A percentile compares a stretch with the other conserved stretches of the same genome.
These are phyloP conservation scores for Chaetothyriales sp. DNA, from an alignment of 2,329 filamentous ascomycete genomes.

Conservation along the genomic window DNA sequence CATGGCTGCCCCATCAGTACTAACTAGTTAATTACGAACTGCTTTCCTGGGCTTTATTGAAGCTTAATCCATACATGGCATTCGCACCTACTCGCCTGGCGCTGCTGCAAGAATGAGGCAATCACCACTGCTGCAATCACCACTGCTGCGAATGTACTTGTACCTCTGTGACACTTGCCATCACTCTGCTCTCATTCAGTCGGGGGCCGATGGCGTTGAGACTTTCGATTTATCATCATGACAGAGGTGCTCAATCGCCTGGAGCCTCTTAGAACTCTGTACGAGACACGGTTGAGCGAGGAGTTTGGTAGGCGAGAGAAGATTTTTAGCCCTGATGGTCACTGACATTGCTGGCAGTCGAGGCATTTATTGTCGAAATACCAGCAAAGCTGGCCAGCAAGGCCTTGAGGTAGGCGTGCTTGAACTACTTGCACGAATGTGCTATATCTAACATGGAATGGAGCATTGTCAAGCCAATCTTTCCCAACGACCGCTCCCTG, in stretches of 20 bases:
- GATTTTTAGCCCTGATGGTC: slow-evolving; percentile 3
- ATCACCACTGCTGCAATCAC: not conserved
- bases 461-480: slow-evolving; percentile 22
- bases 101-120: not conserved
- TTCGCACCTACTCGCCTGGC: not conserved
- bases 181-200: not conserved
- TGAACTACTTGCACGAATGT: not conserved
- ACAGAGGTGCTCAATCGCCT: slow-evolving; percentile 16
- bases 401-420: slow-evolving; percentile 27
- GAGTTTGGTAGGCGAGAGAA: slow-evolving; percentile 25
- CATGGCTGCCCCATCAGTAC: not conserved
- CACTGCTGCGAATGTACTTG: not conserved
- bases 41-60: not conserved
- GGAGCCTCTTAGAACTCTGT: slow-evolving; percentile 29
- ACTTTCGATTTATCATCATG: slow-evolving; percentile 5
- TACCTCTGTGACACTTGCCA: not conserved
- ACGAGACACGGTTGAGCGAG: slow-evolving; percentile 28
- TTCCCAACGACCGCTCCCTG: slow-evolving; percentile 27
- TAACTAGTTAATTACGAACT: not conserved
- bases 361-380: slow-evolving; percentile 33
- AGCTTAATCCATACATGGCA: not conserved
- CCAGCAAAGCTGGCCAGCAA: slow-evolving; percentile 31
- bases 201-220: not conserved
- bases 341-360: slow-evolving; percentile 20
- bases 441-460: not conserved